Percentiles rank a stretch among this genome's conserved stretches.
These are phyloP conservation scores for Gorgonomyces haynaldii DNA, from an alignment of 192 early-diverging fungal genomes.

Conservation along the genomic window DNA sequence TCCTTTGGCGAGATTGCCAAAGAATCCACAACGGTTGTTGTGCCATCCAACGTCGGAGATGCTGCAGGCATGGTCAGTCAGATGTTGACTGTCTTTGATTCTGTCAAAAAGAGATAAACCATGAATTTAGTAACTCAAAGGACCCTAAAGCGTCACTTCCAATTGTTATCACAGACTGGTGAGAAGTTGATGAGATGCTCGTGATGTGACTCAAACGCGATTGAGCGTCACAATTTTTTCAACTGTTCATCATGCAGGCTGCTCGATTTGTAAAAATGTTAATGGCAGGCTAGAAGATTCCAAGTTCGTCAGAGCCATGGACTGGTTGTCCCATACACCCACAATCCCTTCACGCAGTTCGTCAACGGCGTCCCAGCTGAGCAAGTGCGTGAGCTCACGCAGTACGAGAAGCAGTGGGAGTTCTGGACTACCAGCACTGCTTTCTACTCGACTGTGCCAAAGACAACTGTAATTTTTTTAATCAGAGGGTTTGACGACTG, in stretches of 20 bases:
- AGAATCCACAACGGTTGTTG: constrained; percentile 77
- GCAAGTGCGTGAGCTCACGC: constrained; percentile 32
- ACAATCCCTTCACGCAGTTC: constrained; percentile 28
- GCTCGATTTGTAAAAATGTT: no score
- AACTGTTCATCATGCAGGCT: no score
- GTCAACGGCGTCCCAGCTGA: constrained; percentile 36
- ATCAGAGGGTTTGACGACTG: constrained; percentile 25
- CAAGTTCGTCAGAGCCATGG: constrained; percentile 21
- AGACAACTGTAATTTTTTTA: constrained; percentile 6
- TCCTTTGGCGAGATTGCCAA: constrained; percentile 88
- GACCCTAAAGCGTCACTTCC: no score
- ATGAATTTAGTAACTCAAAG: no score
- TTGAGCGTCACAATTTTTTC: no score
- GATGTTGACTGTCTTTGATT: constrained; percentile 37
- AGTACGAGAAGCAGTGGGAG: constrained; percentile 41
- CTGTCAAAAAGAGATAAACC: constrained; percentile 10
- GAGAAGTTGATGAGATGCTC: no score
- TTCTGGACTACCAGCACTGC: constrained; percentile 44
- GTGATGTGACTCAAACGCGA: no score
- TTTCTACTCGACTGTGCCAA: constrained; percentile 28
- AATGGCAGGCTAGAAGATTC: no score
- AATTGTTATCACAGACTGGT: no score
- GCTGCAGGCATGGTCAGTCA: constrained; percentile 83
- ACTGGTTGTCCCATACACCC: constrained; percentile 36
- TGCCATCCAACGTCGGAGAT: constrained; percentile 74